Evolutionary conservation across 345 rosid species (phyloP).

Genomic region (Pistacia integerrima): DNA sequence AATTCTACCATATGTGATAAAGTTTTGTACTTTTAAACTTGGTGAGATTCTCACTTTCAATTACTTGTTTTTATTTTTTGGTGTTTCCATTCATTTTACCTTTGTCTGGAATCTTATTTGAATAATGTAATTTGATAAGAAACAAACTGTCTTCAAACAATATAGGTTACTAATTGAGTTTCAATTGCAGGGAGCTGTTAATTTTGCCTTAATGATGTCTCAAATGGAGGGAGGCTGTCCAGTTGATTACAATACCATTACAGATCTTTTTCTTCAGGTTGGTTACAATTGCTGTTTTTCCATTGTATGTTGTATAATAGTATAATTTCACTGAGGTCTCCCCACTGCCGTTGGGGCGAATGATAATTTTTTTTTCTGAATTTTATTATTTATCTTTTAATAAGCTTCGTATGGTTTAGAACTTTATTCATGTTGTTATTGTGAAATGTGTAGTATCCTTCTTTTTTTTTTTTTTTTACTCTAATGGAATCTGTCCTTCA

Average conservation of each 20-base stretch:
- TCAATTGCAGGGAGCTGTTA: conserved; percentile 84
- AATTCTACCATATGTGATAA: not conserved
- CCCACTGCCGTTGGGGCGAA: not conserved
- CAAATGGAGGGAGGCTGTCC: conserved; percentile 99
- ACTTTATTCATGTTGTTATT: not conserved
- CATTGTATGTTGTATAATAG: not conserved
- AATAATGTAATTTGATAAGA: not conserved
- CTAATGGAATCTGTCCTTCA: not conserved
- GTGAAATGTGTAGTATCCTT: not conserved
- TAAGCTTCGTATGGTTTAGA: not conserved
- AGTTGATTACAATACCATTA: conserved; percentile 90
- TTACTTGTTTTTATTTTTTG: not conserved
- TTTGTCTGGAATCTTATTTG: conserved; percentile 1
- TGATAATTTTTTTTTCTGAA: not conserved
- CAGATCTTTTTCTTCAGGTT: conserved; percentile 99
- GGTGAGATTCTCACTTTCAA: not conserved
- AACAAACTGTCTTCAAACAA: not conserved
- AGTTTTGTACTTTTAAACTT: not conserved
- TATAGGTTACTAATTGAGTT: conserved; percentile 15
- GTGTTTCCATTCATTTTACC: not conserved
- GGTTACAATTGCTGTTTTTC: conserved; percentile 8
- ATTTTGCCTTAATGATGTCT: conserved; percentile 99
- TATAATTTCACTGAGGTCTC: not conserved
- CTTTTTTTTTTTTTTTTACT: not conserved
- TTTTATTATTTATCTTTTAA: not conserved